Base-by-base conservation (phyloP, 108 stramenopile species). In the Pseudonitzschia multistriata region DNA sequence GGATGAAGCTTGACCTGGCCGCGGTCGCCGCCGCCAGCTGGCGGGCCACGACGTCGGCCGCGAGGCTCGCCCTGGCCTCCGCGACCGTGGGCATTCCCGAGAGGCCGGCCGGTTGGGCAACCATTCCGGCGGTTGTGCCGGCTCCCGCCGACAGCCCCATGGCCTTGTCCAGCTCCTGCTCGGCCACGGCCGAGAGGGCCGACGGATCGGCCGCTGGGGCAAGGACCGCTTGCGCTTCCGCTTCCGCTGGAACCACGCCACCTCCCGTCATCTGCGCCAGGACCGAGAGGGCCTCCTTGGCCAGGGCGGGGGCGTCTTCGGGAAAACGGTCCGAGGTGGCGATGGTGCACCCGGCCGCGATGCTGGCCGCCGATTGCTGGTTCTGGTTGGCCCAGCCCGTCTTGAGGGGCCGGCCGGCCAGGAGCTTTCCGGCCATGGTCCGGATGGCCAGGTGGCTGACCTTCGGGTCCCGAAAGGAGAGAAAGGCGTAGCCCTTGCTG, bases 301-400 rank as follows among this genome's bases (percentile, higher is more conserved):
- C 73, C 29, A 87, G 78, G n/a, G 67, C 81, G n/a, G 74, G 54
- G 34, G 91, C 83, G 73, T 96, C 89, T 29, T 71, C 74, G 0
- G 95, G 95, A 34, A 91, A 86, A 52, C 79, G 79, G 24, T 83
- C 78, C 13, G 89, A 81, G 19, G 79, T 79, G 27, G 84, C 89
- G 37, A 72, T 52, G 28, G 71, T 76, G 17, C 80, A 77, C 17
- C 84, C 84, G 37, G 81, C 65, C 14, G 79, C 72, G 29, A 59
- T 10, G 57, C 33, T 35, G n/a, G 57, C 34, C 0, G 57, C 13
- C 50, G 50, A 25, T 52, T 52, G 50, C 25, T 52, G 50, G 27
- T 52, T 47, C 62, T 89, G 88, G 50, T 84, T 84, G 15, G 90
- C 90, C 93, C 93, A 94, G n/a, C 93, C 93, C n/a, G 90, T 94